Conservation (phyloP, 371 early-diverging fungal genomes). For the Thermomucor indicae-seudaticae region DNA sequence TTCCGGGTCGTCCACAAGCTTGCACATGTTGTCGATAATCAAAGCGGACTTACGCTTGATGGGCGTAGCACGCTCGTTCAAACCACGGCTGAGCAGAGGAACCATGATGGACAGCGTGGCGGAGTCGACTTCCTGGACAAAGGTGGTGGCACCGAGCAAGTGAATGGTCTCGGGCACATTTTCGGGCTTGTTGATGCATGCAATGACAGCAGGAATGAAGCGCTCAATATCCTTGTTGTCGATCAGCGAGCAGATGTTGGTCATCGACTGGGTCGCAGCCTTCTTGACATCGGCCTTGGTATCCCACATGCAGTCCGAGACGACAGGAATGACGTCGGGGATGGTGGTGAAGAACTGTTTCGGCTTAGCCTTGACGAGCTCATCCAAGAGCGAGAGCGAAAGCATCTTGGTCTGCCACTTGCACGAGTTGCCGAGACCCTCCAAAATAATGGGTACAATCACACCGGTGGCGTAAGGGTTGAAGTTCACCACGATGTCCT, state of each 20-base stretch:
- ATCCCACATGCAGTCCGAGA: constrained; percentile 73
- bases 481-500: constrained; percentile 46
- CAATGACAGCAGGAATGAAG: constrained; percentile 59
- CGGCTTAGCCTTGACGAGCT: constrained; percentile 51
- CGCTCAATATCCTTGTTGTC: constrained; percentile 56
- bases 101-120: constrained; percentile 80
- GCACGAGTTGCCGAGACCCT: constrained; percentile 57
- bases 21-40: constrained; percentile 85
- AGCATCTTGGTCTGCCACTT: constrained; percentile 79
- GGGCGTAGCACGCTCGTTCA: constrained; percentile 57
- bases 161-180: constrained; percentile 63
- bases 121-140: constrained; percentile 75
- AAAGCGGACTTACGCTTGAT: constrained; percentile 79
- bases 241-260: constrained; percentile 38
- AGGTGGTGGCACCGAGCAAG: constrained; percentile 65
- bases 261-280: constrained; percentile 49
- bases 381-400: constrained; percentile 50
- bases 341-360: constrained; percentile 55
- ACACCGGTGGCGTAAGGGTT: constrained; percentile 52
- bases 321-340: constrained; percentile 67
- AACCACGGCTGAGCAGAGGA: constrained; percentile 74
- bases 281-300: constrained; percentile 64
- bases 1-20: constrained; percentile 74
- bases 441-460: constrained; percentile 56
- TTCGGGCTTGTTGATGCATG: constrained; percentile 61